phyloP scores from a whole-genome alignment of 106 monocot species.

The Dendrobium catenatum region DNA sequence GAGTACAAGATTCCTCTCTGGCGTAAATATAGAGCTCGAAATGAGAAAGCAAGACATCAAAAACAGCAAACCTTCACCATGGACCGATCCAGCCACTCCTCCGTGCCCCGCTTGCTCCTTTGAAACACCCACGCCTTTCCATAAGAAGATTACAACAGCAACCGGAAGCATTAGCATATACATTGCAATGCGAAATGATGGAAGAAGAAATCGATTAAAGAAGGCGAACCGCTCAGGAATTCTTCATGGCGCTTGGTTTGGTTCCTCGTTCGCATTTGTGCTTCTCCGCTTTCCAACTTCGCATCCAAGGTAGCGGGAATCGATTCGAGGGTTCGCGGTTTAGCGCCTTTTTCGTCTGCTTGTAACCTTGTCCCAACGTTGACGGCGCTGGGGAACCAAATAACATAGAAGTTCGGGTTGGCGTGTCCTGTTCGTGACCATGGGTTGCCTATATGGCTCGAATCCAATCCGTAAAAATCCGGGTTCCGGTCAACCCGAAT shows the following conservation, averaged over 20 bases:
- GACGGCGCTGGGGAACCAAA: no score
- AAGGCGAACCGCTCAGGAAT: neutral
- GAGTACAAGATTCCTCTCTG: neutral
- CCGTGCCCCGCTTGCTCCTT: neutral
- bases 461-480: no score
- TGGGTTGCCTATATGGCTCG: no score
- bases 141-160: conserved; percentile 1
- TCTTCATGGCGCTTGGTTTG: conserved; percentile 7
- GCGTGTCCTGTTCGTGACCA: no score
- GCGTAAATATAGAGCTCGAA: neutral
- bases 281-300: neutral
- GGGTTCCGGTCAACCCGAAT: no score
- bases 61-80: neutral
- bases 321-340: neutral
- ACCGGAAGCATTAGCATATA: neutral
- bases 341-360: neutral
- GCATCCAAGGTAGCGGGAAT: neutral
- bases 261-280: conserved; percentile 2
- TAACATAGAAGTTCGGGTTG: no score
- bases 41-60: neutral
- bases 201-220: neutral
- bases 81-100: neutral
- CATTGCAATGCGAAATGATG: neutral
- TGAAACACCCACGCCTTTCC: neutral
- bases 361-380: no score